Evolutionary conservation across 2,329 filamentous ascomycete genomes (phyloP), one percentile per base, ranked within the genome.

Genomic region (Meredithiella fracta): DNA sequence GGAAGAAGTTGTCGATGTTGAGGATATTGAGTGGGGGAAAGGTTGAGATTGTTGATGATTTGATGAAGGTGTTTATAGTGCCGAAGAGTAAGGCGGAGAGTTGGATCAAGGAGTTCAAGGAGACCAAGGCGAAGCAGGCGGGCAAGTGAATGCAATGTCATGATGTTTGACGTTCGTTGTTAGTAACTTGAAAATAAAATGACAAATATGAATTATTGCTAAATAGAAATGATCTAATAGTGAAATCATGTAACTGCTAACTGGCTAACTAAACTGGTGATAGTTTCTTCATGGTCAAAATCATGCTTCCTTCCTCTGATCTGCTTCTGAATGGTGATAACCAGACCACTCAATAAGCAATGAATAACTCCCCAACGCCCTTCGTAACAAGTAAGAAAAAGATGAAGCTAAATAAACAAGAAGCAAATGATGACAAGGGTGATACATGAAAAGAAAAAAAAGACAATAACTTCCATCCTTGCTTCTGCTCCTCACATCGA

Each of bases 21-120:
- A 86, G 88, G 71, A 77, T 91, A 29, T 68, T 97, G 60, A 74
- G 74, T 7, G 79, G 79, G 7, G 88, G 86, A 5, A 89, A 85
- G 64, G 80, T 94, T 5, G 90, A 94, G 69, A 76, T 98, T 8
- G 81, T 94, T 50, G 91, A 98, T 68, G 85, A 87, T 29, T 69
- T 97, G 60, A 78, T 97, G 23, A 81, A 74, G 65, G 80, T 98
- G 29, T 89, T 86, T 65, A 80, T 97, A 1, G 75, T 98, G 61
- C 91, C 91, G 0, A 83, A 77, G 63, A 69, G 67, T 2, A 80
- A 79, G 68, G 82, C 85, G 1, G 75, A 75, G 7, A 75, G 67
- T n/a, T 98, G 90, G 83, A 82, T 95, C 37, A 77, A 79, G 60
- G 85, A 92, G 62, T 90, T 89, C 67, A 97, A 96, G 72, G 76